These are phyloP conservation scores for Exutisphaerella laricina DNA, from an alignment of 2,329 filamentous ascomycete genomes.

Conservation along the genomic window DNA sequence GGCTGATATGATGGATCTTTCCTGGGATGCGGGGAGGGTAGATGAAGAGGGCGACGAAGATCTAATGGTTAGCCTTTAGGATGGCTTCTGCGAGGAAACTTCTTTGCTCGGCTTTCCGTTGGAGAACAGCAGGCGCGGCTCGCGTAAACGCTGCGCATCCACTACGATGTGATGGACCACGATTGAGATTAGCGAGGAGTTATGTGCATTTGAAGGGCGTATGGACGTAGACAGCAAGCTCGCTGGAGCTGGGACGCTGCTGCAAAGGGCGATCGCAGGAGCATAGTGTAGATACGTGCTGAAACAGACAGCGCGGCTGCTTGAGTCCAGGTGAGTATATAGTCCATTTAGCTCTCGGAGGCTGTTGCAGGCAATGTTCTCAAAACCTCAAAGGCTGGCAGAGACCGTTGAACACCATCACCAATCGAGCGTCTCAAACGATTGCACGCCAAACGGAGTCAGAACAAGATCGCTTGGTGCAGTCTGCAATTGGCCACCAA, in stretches of 20 bases:
- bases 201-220: slow-evolving; percentile 5
- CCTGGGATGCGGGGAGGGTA: slow-evolving; percentile 26
- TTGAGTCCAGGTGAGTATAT: neutral
- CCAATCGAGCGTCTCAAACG: no score
- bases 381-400: no score
- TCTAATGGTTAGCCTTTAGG: slow-evolving; percentile 26
- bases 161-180: neutral
- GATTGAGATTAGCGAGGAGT: slow-evolving; percentile 9
- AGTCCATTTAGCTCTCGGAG: no score
- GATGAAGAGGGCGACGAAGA: slow-evolving; percentile 29
- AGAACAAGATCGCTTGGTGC: no score
- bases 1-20: slow-evolving; percentile 35
- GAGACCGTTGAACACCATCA: no score
- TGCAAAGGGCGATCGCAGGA: neutral
- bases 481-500: no score
- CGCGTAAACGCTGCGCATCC: neutral
- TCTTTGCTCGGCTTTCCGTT: neutral
- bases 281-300: slow-evolving; percentile 8
- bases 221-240: neutral
- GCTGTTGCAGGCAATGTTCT: no score
- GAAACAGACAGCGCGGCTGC: slow-evolving; percentile 4
- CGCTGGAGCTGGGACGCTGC: neutral
- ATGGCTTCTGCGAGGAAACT: neutral
- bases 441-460: no score
- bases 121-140: neutral